Base-by-base conservation (phyloP, 2,329 filamentous ascomycete genomes). In the Claviceps sp. region DNA sequence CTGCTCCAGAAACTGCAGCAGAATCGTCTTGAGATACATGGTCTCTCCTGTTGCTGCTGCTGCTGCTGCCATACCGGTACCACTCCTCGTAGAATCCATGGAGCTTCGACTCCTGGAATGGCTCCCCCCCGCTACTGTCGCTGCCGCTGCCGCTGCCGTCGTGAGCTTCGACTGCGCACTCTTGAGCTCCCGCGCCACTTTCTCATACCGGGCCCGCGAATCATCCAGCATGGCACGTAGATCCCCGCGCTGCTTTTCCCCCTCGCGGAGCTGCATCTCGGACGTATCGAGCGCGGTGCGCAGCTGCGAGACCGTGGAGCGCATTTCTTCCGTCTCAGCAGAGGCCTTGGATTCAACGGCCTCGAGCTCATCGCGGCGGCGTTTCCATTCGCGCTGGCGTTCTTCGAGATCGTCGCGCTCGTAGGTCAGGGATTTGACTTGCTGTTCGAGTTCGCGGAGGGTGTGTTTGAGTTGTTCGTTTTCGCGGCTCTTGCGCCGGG, bases 221-320 rank as follows among this genome's bases (percentile, higher is more conserved):
- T 96, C 90, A 59, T 95, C 88, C 2, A 94, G 76, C 36, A 85
- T 75, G 43, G 81, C 79, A 45, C 86, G 79, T 49, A 95, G 70
- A 54, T 95, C 89, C 0, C 74, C 71, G 57, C 84, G 86, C 62
- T 95, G 87, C 68, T 82, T 87, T 66, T 96, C 90, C 5, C 86
- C 74, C n/a, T 93, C 86, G 34, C 82, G 78, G 0, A 86, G 81
- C 66, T 95, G 87, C 62, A 79, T 82, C 68, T 98, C 93, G 38
- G 86, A 91, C 47, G 88, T 86, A 58, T 97, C 90, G 1, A 98
- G 74, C 0, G 89, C 83, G 53, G 87, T 78, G 1, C 86, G 82
- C 36, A 98, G 74, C 58, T 87, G 83, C 6, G 80, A 75, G 71
- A 95, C 88, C 0, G 89, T 86, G 6, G 79, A 71, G 34, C 85